phyloP scores from a whole-genome alignment of 1,284 basidiomycete species.

The Ganoderma leucocontextum region DNA sequence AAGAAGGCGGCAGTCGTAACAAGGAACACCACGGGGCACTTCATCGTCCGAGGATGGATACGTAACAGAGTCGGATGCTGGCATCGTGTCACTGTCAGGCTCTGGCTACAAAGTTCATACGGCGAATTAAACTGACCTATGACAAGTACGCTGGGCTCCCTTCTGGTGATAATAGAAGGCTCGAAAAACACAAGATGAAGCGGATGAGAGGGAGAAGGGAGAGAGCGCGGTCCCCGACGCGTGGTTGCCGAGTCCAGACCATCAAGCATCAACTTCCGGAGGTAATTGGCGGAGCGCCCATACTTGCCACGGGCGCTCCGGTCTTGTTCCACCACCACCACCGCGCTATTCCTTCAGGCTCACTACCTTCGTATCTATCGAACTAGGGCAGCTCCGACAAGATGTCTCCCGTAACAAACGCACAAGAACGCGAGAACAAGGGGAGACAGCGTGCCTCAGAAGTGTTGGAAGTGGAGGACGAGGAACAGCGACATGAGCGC shows the following conservation, averaged over 20 bases:
- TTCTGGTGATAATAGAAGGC: neutral
- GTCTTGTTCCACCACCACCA: neutral
- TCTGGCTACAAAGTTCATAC: neutral
- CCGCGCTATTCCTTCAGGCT: neutral
- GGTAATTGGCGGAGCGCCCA: neutral
- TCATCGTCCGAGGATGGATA: conserved; percentile 17
- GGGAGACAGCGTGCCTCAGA: conserved; percentile 25
- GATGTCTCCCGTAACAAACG: no score
- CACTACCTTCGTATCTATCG: neutral
- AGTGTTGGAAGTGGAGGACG: conserved; percentile 45
- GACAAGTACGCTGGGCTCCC: no score
- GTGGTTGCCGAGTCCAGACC: neutral
- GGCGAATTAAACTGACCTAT: neutral
- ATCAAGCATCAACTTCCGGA: neutral
- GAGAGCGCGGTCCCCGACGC: neutral
- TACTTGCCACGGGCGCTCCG: neutral
- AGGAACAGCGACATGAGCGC: conserved; percentile 43
- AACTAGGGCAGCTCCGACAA: neutral
- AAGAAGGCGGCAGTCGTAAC: conserved; percentile 23
- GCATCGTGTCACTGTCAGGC: neutral
- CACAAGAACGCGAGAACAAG: neutral
- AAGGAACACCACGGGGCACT: conserved; percentile 21
- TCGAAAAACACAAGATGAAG: neutral
- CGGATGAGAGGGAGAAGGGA: neutral
- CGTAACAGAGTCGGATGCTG: neutral